A percentile compares a stretch with the other conserved stretches of the same genome.
Conservation (phyloP, 192 early-diverging fungal species). For the Coemansia sp. region DNA sequence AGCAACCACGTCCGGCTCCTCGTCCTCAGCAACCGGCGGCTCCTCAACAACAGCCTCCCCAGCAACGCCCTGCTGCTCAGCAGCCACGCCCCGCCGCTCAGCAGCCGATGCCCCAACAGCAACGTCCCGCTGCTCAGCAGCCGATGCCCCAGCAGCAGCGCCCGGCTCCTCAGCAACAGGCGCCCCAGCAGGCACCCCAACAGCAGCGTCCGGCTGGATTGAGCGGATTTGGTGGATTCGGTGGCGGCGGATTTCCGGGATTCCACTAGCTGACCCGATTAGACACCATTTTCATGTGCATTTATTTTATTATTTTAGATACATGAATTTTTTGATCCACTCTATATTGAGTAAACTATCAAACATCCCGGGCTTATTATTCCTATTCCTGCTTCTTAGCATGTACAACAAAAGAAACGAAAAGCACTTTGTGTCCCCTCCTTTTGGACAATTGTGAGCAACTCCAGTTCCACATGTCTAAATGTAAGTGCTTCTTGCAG, state of each 20-base stretch:
- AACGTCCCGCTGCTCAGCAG: not conserved
- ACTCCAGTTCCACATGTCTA: too few relatives aligned
- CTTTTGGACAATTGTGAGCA: too few relatives aligned
- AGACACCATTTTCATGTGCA: too few relatives aligned
- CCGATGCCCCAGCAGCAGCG: not conserved
- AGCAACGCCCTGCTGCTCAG: constrained; percentile 3
- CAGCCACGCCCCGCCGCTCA: not conserved
- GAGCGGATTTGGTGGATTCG: constrained; percentile 3
- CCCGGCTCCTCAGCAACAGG: not conserved
- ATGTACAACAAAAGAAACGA: not conserved
- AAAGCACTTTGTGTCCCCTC: not conserved
- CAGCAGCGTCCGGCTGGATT: constrained; percentile 9
- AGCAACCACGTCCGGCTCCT: constrained; percentile 14
- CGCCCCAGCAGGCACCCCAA: not conserved
- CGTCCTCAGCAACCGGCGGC: not conserved
- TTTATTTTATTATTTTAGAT: not conserved
- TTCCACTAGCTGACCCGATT: constrained; percentile 18
- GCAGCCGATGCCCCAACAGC: not conserved
- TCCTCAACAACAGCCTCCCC: not conserved
- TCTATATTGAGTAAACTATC: not conserved
- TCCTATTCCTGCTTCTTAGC: not conserved
- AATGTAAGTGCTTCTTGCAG: too few relatives aligned
- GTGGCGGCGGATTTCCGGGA: constrained; percentile 18
- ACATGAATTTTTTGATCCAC: not conserved
- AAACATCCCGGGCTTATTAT: not conserved